Conservation (phyloP, 345 rosid species). For the Turnera subulata region DNA sequence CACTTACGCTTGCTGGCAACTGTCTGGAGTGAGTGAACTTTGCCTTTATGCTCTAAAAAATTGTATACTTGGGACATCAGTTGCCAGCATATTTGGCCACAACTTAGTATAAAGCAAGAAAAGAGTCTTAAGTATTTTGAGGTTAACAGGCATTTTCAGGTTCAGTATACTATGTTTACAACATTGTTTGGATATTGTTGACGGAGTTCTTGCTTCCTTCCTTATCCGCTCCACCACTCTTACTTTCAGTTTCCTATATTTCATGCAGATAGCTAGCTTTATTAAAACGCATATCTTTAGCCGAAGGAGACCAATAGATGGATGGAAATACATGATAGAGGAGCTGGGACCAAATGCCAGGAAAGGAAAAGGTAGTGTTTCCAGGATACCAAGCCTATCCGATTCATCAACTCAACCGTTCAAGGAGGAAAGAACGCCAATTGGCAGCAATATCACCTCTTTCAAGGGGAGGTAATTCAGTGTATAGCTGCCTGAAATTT, state of each 20-base stretch:
- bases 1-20: too few species aligned
- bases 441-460: slow-evolving; percentile 24
- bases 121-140: too few species aligned
- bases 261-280: slow-evolving; percentile 86
- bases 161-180: too few species aligned
- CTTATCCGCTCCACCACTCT: neutral
- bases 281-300: slow-evolving; percentile 91
- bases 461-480: slow-evolving; percentile 37
- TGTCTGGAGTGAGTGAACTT: too few species aligned
- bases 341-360: slow-evolving; percentile 94
- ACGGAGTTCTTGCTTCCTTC: neutral
- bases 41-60: too few species aligned
- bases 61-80: too few species aligned
- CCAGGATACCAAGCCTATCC: slow-evolving; percentile 75
- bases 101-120: too few species aligned
- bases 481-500: neutral
- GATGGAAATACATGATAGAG: slow-evolving; percentile 97
- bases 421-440: slow-evolving; percentile 54
- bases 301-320: slow-evolving; percentile 92
- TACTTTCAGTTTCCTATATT: slow-evolving; percentile 5
- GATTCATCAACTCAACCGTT: slow-evolving; percentile 83
- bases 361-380: slow-evolving; percentile 87
- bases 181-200: too few species aligned
- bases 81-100: too few species aligned
- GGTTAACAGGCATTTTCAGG: too few species aligned